Conservation (phyloP, 768 basidiomycete species). For the Cystofilobasidium ferigula region DNA sequence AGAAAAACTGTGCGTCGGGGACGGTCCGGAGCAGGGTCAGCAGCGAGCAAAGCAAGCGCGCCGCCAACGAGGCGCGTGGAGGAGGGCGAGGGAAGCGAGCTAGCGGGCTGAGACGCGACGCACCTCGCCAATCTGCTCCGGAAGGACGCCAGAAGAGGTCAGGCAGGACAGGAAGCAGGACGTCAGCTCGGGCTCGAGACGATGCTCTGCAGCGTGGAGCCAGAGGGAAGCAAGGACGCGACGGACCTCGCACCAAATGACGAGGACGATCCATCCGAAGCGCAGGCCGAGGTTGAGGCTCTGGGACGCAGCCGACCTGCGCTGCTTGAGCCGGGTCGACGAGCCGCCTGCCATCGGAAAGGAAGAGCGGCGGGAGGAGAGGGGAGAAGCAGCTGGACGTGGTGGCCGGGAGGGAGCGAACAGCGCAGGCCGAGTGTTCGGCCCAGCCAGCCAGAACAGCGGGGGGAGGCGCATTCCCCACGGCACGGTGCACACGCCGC, state of each 20-base stretch:
- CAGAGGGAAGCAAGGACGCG: neutral
- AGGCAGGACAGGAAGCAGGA: neutral
- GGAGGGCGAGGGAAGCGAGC: neutral
- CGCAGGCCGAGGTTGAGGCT: slow-evolving; percentile 14
- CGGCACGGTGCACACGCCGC: too few species aligned
- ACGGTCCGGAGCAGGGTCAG: neutral
- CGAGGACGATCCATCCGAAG: slow-evolving; percentile 19
- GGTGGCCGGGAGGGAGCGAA: too few species aligned
- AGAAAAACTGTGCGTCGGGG: slow-evolving; percentile 19
- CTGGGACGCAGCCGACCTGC: slow-evolving; percentile 5
- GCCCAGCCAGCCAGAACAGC: too few species aligned
- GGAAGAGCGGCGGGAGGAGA: too few species aligned
- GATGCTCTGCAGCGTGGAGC: neutral
- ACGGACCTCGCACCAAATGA: slow-evolving; percentile 25
- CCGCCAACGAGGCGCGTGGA: neutral
- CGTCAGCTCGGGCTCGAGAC: neutral
- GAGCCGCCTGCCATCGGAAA: neutral
- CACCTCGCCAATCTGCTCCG: slow-evolving; percentile 21
- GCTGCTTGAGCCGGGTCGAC: slow-evolving; percentile 2
- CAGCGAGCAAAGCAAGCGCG: neutral
- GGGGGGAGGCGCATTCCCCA: too few species aligned
- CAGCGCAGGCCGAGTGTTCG: too few species aligned
- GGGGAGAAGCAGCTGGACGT: too few species aligned
- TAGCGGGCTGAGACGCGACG: neutral
- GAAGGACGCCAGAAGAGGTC: neutral